phyloP scores from a whole-genome alignment of 495 filamentous ascomycete genomes.

The Trichocladium antarcticum region DNA sequence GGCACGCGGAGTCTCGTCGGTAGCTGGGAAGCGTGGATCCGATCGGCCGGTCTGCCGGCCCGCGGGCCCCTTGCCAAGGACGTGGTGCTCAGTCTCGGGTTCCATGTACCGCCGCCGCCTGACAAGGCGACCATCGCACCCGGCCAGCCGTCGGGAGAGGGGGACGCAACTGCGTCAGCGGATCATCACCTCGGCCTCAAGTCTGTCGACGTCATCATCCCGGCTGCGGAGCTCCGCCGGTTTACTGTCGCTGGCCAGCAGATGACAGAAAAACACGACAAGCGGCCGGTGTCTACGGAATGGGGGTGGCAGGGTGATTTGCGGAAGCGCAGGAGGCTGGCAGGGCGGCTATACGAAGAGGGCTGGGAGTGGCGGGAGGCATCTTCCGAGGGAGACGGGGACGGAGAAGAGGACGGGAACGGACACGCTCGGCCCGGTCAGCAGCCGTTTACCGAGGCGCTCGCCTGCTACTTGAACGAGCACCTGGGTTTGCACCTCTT shows the following conservation, averaged over 20 bases:
- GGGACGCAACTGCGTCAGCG: background rate
- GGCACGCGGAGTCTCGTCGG: constrained; percentile 34
- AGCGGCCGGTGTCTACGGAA: constrained; percentile 2
- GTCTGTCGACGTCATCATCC: constrained; percentile 35
- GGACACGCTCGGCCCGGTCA: background rate
- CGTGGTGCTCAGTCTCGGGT: constrained; percentile 32
- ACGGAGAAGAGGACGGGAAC: background rate
- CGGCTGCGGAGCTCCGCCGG: constrained; percentile 22
- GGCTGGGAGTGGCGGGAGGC: constrained; percentile 36
- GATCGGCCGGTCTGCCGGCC: constrained; percentile 14
- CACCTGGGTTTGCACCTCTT: constrained; percentile 36
- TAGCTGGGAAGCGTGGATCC: constrained; percentile 34
- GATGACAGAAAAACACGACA: background rate
- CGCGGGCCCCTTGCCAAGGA: constrained; percentile 24
- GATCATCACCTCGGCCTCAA: constrained; percentile 25
- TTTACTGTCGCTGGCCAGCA: constrained; percentile 13
- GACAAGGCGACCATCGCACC: background rate
- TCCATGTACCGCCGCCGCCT: constrained; percentile 23
- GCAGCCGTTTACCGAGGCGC: constrained; percentile 36
- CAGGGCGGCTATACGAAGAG: constrained; percentile 32
- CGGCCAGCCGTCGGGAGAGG: background rate
- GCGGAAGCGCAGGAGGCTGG: constrained; percentile 27
- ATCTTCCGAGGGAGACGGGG: no score
- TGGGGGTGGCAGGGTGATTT: constrained; percentile 19
- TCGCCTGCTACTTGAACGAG: constrained; percentile 31